Evolutionary conservation across 495 filamentous ascomycete species (phyloP), one percentile per base, ranked within the genome.

Genomic region (Geoglossum glabrum): DNA sequence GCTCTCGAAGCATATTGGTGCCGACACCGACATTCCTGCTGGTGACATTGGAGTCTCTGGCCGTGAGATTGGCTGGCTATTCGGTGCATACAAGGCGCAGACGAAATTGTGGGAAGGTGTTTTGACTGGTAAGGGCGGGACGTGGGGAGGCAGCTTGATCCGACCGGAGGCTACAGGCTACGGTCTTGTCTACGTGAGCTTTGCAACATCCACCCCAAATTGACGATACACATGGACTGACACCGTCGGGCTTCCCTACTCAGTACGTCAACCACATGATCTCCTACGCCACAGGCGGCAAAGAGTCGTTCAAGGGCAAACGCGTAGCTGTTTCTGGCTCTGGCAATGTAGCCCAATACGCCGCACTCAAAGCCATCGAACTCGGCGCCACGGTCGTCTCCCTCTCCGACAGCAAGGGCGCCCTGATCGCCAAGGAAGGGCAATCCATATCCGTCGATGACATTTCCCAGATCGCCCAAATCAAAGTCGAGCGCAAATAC

Each of bases 301-400:
- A 85, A 68, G 87, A 93, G 68, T 79, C 77, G 64, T 93, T 95
- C 78, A 72, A 77, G 55, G 92, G 89, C 69, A 97, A 97, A 77
- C 84, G 82, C 47, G 92, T 98, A 58, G 87, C 90, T 68, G 84
- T 98, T 74, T 95, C 92, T 46, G 92, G 92, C 57, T 97, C 92
- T 61, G 92, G 92, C 59, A 98, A 98, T 74, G 92, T 98, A 54
- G 92, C 92, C 54, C 92, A 98, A 76, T 97, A 90, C 76, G 89
- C 92, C 21, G 92, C 92, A 9, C 83, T 98, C 60, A 98, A 98
- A 76, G 83, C 80, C 71, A 89, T 96, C 67, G 90, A 98, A 76
- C 86, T 96, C 61, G 92, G 92, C 62, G 92, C 83, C 56, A 92
- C 77, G 59, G 85, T 98, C 59, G 75, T 96, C 67, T 95, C 92